These are phyloP conservation scores for Pseudogymnoascus sp. DNA, from an alignment of 2,329 filamentous ascomycete species.

Conservation along the genomic window DNA sequence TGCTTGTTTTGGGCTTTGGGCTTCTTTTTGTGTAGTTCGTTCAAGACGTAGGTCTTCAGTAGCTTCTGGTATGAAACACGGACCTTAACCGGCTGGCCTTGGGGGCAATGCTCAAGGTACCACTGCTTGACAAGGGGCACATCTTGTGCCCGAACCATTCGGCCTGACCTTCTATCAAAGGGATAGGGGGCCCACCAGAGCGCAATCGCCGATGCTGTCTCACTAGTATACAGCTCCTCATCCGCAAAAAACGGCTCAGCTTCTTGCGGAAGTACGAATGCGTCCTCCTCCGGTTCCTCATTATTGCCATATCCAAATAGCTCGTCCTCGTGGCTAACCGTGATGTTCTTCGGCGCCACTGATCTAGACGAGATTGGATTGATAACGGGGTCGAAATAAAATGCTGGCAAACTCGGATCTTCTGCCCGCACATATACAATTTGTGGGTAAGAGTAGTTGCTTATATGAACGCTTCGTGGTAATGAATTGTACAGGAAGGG, in stretches of 20 bases:
- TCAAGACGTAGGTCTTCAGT: conserved; percentile 90
- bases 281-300: conserved; percentile 63
- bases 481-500: conserved; percentile 95
- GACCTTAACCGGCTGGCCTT: conserved; percentile 89
- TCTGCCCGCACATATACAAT: conserved; percentile 84
- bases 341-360: conserved; percentile 90
- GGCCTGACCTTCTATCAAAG: conserved; percentile 87
- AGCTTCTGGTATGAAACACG: conserved; percentile 97
- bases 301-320: conserved; percentile 78
- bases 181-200: conserved; percentile 98
- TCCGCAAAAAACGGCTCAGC: conserved; percentile 85
- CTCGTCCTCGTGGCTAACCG: conserved; percentile 84
- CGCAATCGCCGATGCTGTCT: conserved; percentile 85
- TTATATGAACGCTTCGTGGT: conserved; percentile 84
- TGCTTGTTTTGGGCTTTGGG: conserved; percentile 96
- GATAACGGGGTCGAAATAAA: conserved; percentile 96
- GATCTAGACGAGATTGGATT: conserved; percentile 95
- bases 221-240: conserved; percentile 79
- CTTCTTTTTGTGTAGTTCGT: conserved; percentile 91
- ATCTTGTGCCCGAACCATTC: conserved; percentile 95
- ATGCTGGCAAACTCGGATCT: conserved; percentile 83
- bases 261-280: conserved; percentile 73
- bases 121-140: conserved; percentile 96
- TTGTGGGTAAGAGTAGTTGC: conserved; percentile 92
- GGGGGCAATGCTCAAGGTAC: conserved; percentile 93